phyloP scores from a whole-genome alignment of 2,329 filamentous ascomycete genomes.

The Aspergillus transmontanensis region DNA sequence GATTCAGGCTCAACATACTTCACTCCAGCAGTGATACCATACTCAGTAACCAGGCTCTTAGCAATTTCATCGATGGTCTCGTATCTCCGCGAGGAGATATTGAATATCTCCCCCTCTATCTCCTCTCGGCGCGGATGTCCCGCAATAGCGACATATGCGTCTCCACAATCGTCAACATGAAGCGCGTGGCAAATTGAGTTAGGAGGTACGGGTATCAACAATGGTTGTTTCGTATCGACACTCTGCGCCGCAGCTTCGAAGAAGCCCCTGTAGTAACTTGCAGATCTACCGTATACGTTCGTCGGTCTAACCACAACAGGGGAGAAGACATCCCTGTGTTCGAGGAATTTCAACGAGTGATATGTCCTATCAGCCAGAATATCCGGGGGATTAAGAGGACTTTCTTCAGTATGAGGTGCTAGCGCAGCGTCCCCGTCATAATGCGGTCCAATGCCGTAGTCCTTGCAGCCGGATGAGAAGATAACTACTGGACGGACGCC shows the following conservation, averaged over 20 bases:
- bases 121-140: background rate
- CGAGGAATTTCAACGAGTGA: conserved; percentile 2
- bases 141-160: conserved; percentile 13
- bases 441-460: conserved; percentile 13
- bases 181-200: conserved; percentile 3
- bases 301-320: conserved; percentile 11
- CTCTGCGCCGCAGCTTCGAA: conserved; percentile 4
- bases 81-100: conserved; percentile 10
- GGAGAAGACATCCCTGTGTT: conserved; percentile 8
- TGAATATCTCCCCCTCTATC: conserved; percentile 8
- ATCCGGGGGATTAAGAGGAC: conserved; percentile 9
- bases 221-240: background rate
- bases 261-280: conserved; percentile 11
- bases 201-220: conserved; percentile 1
- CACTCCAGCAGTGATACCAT: background rate
- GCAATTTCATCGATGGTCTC: conserved; percentile 11
- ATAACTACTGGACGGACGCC: conserved; percentile 8
- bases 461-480: conserved; percentile 17
- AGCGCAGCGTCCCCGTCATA: background rate
- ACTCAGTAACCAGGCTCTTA: background rate
- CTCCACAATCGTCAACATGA: conserved; percentile 15
- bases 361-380: background rate
- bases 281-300: conserved; percentile 10
- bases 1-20: background rate
- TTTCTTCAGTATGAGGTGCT: conserved; percentile 13